Evolutionary conservation across 257 asterid genomes (phyloP).

Genomic region (Galeopsis tetrahit): DNA sequence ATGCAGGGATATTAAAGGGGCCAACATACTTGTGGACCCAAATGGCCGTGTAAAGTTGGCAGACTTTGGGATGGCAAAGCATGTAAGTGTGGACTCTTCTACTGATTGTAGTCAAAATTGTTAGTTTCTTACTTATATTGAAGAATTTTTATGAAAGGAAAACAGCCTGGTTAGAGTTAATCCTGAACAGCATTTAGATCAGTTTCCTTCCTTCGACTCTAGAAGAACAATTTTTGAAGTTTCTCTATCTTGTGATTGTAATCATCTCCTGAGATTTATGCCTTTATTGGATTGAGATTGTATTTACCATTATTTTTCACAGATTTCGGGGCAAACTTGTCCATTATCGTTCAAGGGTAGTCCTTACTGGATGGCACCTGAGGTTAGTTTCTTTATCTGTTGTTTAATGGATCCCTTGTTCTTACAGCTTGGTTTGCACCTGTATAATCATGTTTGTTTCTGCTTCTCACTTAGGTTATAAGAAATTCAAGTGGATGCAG

Average conservation of each 20-base stretch:
- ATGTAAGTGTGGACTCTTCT: conserved; percentile 60
- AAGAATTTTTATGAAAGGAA: not conserved
- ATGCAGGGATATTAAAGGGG: conserved; percentile 97
- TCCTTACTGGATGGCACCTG: conserved; percentile 99
- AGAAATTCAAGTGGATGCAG: conserved; percentile 87
- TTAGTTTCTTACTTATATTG: conserved; percentile 26
- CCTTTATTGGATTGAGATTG: conserved; percentile 10
- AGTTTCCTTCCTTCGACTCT: not conserved
- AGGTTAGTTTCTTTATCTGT: conserved; percentile 53
- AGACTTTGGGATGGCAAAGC: conserved; percentile 99
- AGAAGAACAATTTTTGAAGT: conserved; percentile 5
- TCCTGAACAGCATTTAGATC: conserved; percentile 26
- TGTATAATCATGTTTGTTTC: conserved; percentile 6
- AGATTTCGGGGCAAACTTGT: conserved; percentile 92
- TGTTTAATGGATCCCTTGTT: conserved; percentile 11
- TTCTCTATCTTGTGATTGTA: conserved; percentile 5
- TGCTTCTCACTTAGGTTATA: conserved; percentile 49
- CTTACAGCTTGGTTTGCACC: conserved; percentile 21
- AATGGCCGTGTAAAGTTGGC: conserved; percentile 94
- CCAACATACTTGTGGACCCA: conserved; percentile 97
- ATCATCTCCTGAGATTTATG: not conserved
- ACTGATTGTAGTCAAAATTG: conserved; percentile 10
- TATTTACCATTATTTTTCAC: conserved; percentile 37
- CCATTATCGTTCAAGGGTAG: conserved; percentile 97
- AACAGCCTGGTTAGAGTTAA: conserved; percentile 22